These are phyloP conservation scores for Nakaseomyces bracarensis DNA, from an alignment of 1,139 yeast species.

Conservation along the genomic window DNA sequence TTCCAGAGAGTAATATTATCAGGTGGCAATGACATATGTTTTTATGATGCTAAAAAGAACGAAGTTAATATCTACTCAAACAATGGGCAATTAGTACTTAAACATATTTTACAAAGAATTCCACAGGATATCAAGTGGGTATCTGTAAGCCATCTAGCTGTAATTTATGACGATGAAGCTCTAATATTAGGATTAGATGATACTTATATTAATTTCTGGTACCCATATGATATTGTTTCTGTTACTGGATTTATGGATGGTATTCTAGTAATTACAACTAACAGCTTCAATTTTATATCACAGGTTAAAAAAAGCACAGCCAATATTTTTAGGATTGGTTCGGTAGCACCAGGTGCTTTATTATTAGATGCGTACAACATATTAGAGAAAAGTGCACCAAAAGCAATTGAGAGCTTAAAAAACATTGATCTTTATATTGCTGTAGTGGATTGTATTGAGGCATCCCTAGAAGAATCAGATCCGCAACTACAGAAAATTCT, in stretches of 20 bases:
- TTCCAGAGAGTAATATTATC: slow-evolving; percentile 47
- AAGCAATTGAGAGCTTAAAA: slow-evolving; percentile 72
- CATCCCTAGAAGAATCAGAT: slow-evolving; percentile 71
- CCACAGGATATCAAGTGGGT: slow-evolving; percentile 4
- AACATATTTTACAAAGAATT: background rate
- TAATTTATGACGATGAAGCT: slow-evolving; percentile 44
- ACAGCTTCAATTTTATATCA: slow-evolving; percentile 53
- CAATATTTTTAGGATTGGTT: slow-evolving; percentile 71
- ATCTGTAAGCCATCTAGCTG: background rate
- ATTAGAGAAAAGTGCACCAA: slow-evolving; percentile 56
- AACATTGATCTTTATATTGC: slow-evolving; percentile 55
- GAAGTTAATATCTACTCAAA: slow-evolving; percentile 17
- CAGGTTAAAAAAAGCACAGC: slow-evolving; percentile 54
- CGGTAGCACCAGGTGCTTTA: slow-evolving; percentile 75
- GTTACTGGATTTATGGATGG: slow-evolving; percentile 61
- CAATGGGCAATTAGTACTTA: background rate
- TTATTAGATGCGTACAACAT: slow-evolving; percentile 76
- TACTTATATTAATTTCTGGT: slow-evolving; percentile 39
- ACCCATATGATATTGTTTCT: slow-evolving; percentile 35
- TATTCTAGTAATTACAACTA: slow-evolving; percentile 51
- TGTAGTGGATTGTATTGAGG: slow-evolving; percentile 61
- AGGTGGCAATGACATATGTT: slow-evolving; percentile 54
- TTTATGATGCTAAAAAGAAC: slow-evolving; percentile 40
- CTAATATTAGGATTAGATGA: slow-evolving; percentile 67
- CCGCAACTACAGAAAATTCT: slow-evolving; percentile 72